Conservation (phyloP, 352 stramenopile species). For the Pythium grandisporangium region DNA sequence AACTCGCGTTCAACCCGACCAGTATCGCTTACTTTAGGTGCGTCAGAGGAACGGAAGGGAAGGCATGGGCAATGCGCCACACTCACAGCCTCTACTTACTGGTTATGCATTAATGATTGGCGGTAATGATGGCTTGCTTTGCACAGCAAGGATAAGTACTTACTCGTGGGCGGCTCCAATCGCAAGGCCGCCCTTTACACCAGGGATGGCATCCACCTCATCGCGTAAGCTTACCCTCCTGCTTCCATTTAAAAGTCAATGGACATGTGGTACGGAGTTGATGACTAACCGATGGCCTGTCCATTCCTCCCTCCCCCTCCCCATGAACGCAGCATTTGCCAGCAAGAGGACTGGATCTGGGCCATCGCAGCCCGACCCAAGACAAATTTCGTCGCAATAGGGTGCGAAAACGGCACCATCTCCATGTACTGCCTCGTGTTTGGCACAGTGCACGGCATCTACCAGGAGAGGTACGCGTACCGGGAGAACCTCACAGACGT, state of each 20-base stretch:
- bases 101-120: no score
- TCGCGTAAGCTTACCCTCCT: constrained; percentile 21
- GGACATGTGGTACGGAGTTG: no score
- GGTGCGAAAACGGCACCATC: constrained; percentile 83
- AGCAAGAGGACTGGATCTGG: constrained; percentile 91
- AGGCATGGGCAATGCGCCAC: no score
- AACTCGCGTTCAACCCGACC: constrained; percentile 91
- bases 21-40: constrained; percentile 84
- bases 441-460: constrained; percentile 87
- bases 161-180: constrained; percentile 86
- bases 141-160: constrained; percentile 84
- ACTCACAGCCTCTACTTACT: no score
- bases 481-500: constrained; percentile 93
- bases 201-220: constrained; percentile 74
- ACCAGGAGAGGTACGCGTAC: constrained; percentile 91
- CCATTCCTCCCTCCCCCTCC: neutral
- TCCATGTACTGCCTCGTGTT: constrained; percentile 86
- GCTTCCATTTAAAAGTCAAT: no score
- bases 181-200: constrained; percentile 86
- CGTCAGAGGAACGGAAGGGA: no score
- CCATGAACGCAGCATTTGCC: constrained; percentile 42
- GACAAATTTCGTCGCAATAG: constrained; percentile 81
- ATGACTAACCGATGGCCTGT: no score
- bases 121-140: no score
- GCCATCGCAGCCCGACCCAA: constrained; percentile 67